phyloP scores from a whole-genome alignment of 2,329 filamentous ascomycete genomes.

The Pseudogymnoascus sp. region DNA sequence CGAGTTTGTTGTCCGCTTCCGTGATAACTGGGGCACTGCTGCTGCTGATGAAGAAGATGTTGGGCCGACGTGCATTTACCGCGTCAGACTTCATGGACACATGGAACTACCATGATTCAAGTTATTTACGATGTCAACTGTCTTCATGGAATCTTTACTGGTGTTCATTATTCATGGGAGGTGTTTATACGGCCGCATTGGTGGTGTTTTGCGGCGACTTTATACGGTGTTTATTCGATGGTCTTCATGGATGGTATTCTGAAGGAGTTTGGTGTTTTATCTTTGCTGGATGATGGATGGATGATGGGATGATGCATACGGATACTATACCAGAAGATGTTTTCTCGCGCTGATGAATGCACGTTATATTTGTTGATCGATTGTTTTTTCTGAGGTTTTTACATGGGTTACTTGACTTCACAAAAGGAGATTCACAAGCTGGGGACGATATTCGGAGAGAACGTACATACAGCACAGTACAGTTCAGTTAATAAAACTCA shows the following conservation, averaged over 20 bases:
- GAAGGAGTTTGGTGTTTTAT: conserved; percentile 1
- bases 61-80: conserved; percentile 58
- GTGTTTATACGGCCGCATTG: conserved; percentile 2
- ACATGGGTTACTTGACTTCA: not conserved
- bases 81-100: conserved; percentile 50
- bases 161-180: not conserved
- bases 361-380: not conserved
- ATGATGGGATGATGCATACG: not conserved
- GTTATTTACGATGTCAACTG: not conserved
- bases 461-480: not conserved
- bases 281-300: conserved; percentile 1
- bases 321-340: not conserved
- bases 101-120: not conserved
- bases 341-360: not conserved
- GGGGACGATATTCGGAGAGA: not conserved
- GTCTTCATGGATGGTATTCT: not conserved
- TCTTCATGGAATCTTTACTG: not conserved
- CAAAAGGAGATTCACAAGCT: not conserved
- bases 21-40: conserved; percentile 46
- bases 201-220: not conserved
- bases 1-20: conserved; percentile 45
- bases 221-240: conserved; percentile 1
- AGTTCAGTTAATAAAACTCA: not conserved
- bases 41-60: conserved; percentile 26
- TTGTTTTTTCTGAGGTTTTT: not conserved